Base-by-base conservation (phyloP, 2,329 filamentous ascomycete genomes). In the Didymella glomerata region DNA sequence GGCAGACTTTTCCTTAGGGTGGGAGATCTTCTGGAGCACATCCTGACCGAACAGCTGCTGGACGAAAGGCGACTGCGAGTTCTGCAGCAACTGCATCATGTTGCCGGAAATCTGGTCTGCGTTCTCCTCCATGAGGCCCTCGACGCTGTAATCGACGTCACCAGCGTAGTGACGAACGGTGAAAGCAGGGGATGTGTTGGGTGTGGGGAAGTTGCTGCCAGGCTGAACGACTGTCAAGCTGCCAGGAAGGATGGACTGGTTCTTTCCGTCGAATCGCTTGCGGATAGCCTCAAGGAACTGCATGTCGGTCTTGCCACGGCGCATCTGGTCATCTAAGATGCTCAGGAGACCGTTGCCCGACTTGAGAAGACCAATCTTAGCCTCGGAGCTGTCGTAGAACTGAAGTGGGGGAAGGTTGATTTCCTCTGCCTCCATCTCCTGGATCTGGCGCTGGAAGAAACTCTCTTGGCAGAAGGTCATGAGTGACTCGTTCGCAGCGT, bases 351-450 rank as follows among this genome's bases (percentile, higher is more conserved):
- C 95, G 70, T 98, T 98, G 25, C 93, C 92, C 56, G 92, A 85
- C 80, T 98, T 99, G 54, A 99, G 82, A 30, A 99, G 84, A 13
- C 93, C 94, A 70, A 91, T 92, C 61, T 97, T 93, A 10, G 94
- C 93, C 76, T 98, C 95, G 0, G 91, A 93, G 77, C 98, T 99
- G 78, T 99, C 95, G 69, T 97, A 99, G 78, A 98, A 99, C 80
- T 92, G 97, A 0, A 94, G 97, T 0, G 93, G 89, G 2, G 93
- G 86, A 2, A 99, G 92, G 30, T 84, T 88, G 34, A 99, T 92
- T 75, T 99, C 95, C 76, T 99, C 95, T 1, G 90, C 93, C 73
- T 99, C 95, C 22, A 99, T 84, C 79, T 96, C 87, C 63, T 98
- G 94, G 0, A 93, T 93, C 77, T 95, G 96, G 67, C 90, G 89